Evolutionary conservation across 805 yeast species (phyloP).

Genomic region (Starmerella stellata): DNA sequence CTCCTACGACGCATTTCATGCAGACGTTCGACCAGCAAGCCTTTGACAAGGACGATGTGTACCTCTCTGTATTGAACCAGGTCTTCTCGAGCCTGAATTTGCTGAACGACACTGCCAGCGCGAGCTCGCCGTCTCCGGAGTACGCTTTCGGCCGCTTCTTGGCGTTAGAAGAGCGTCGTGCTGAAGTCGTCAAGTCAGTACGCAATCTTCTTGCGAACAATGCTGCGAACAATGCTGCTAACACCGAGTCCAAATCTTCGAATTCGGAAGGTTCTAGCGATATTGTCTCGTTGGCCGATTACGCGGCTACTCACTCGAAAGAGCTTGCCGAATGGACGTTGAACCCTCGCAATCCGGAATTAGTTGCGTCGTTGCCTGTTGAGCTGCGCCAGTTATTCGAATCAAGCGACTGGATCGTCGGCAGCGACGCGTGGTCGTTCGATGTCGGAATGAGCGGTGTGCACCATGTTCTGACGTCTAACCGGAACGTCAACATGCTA

Average conservation of each 20-base stretch:
- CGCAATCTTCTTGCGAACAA: too few relatives aligned
- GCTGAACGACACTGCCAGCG: conserved; percentile 37
- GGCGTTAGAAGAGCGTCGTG: conserved; percentile 35
- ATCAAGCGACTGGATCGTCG: conserved; percentile 54
- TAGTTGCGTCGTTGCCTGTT: conserved; percentile 7
- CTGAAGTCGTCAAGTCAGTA: too few relatives aligned
- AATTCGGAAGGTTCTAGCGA: conserved; percentile 25
- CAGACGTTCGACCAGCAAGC: conserved; percentile 20
- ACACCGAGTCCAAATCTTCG: conserved; percentile 30
- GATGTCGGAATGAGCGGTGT: conserved; percentile 86
- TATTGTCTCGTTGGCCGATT: conserved; percentile 32
- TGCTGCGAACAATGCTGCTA: too few relatives aligned
- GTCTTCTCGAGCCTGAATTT: conserved; percentile 41
- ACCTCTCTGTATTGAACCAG: conserved; percentile 56
- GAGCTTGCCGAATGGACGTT: conserved; percentile 55
- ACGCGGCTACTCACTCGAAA: too few relatives aligned
- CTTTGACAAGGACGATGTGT: conserved; percentile 46
- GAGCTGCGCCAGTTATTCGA: conserved; percentile 20
- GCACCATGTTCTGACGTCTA: conserved; percentile 61
- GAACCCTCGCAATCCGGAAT: conserved; percentile 18
- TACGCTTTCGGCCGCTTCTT: conserved; percentile 69
- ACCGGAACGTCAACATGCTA: conserved; percentile 63
- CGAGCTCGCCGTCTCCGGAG: conserved; percentile 47
- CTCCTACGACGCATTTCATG: background rate
- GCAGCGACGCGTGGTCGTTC: conserved; percentile 90